Evolutionary conservation across 768 basidiomycete species (phyloP), one percentile per base, ranked within the genome.

Genomic region (Lactarius akahatsu): DNA sequence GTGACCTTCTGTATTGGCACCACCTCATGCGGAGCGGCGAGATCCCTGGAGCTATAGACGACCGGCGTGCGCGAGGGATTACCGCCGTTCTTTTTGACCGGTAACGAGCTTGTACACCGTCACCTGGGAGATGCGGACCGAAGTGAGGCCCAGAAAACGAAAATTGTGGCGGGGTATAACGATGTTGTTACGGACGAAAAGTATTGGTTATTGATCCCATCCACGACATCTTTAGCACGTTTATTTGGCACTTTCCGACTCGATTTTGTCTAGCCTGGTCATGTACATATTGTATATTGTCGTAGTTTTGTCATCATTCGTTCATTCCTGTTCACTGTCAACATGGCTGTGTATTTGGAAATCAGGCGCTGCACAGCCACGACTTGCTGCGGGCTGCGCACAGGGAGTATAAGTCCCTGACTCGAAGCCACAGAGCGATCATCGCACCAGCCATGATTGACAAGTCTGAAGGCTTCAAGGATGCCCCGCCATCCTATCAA

Each of bases 1-100:
- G 90, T 26, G 88, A 90, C 67, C 73, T 85, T 11, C 77, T 92
- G 20, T 90, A 82, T 72, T 92, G 90, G 90, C 89, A 92, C 73
- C 86, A 91, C 70, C 85, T 92, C 65, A 75, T 81, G 57, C 85
- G 84, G 69, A 83, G 80, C 66, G 90, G 90, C 15, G 90, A 92
- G 75, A 88, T 90, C 65, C 85, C 88, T 47, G 87, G 83, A 32
- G 87, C 89, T 11, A 75, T 74, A 59, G 86, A 91, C 67, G 86
- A 91, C 74, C 72, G 79, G 43, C 82, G 86, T 32, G 87, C 89
- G 18, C 77, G 86, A 38, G 70, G 38, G 26, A 36, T 40, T 7
- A 57, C 23, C 32, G 16, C 52, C 20, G n/a, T 23, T 36, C 8
- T 56, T n/a, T 62, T 56, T 9, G 70, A 66, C 56, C 70, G 68